phyloP scores from a whole-genome alignment of 129 eudicot genomes.

The Erigeron canadensis region DNA sequence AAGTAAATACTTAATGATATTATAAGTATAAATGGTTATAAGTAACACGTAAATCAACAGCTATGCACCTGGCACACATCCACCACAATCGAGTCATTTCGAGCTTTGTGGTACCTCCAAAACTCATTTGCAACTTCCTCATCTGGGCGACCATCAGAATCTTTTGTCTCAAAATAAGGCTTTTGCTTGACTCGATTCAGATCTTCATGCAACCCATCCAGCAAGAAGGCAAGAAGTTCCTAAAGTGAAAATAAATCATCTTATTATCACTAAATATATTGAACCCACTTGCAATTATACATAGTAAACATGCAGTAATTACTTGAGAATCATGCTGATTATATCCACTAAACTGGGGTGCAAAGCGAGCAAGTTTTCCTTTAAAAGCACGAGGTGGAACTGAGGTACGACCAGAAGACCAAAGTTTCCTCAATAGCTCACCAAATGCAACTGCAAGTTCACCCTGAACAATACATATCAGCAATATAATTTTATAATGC shows the following conservation, averaged over 20 bases:
- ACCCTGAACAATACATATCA: slow-evolving; percentile 56
- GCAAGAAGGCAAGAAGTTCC: slow-evolving; percentile 97
- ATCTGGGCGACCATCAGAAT: slow-evolving; percentile 82
- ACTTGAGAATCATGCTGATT: slow-evolving; percentile 99
- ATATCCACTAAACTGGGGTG: slow-evolving; percentile 99
- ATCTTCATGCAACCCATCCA: slow-evolving; percentile 99
- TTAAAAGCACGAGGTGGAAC: slow-evolving; percentile 92
- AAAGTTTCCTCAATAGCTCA: slow-evolving; percentile 84
- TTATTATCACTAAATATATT: not conserved
- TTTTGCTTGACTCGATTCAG: slow-evolving; percentile 95
- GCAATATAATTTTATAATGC: slow-evolving; percentile 12
- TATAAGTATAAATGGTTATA: not conserved
- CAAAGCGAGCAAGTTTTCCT: slow-evolving; percentile 97
- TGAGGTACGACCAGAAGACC: slow-evolving; percentile 79
- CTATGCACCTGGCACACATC: slow-evolving; percentile 88
- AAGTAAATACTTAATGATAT: not conserved
- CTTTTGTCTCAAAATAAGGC: slow-evolving; percentile 89
- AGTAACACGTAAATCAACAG: not conserved
- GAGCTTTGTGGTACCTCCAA: slow-evolving; percentile 93
- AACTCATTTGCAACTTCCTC: slow-evolving; percentile 94
- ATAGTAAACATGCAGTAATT: slow-evolving; percentile 25
- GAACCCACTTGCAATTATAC: not conserved
- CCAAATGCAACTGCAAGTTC: slow-evolving; percentile 99
- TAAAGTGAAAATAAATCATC: slow-evolving; percentile 22
- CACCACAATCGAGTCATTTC: slow-evolving; percentile 91